Evolutionary conservation across 345 rosid genomes (phyloP).

Genomic region (Murraya koenigii): DNA sequence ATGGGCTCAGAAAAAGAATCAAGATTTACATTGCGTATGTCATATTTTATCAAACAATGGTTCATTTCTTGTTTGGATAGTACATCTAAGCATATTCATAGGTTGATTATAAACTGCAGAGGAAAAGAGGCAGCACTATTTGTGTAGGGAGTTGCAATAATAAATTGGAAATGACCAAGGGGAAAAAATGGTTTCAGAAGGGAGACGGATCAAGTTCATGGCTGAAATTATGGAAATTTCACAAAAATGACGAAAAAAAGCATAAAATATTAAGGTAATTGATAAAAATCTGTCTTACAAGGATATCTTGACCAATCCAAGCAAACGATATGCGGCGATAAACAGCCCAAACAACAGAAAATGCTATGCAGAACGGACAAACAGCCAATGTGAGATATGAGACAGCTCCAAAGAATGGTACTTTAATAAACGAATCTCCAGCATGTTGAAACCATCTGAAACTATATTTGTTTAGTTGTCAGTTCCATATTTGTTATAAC

Average conservation of each 20-base stretch:
- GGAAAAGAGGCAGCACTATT: neutral
- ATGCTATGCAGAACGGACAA: slow-evolving; percentile 90
- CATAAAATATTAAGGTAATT: slow-evolving; percentile 1
- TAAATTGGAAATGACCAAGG: neutral
- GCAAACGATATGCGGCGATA: slow-evolving; percentile 63
- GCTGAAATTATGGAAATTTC: neutral
- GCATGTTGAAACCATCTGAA: slow-evolving; percentile 86
- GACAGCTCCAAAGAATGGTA: slow-evolving; percentile 85
- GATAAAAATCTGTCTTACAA: slow-evolving; percentile 52
- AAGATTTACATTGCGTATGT: neutral
- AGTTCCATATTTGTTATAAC: slow-evolving; percentile 21
- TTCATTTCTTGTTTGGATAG: neutral
- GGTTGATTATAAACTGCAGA: neutral
- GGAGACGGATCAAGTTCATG: neutral
- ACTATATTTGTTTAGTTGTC: slow-evolving; percentile 52
- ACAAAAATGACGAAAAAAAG: neutral
- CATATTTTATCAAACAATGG: neutral
- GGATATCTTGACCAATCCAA: slow-evolving; percentile 99
- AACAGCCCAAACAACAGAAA: slow-evolving; percentile 90
- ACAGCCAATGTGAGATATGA: slow-evolving; percentile 81
- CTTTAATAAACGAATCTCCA: slow-evolving; percentile 71
- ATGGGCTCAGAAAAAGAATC: neutral
- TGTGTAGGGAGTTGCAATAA: neutral
- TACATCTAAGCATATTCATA: neutral
- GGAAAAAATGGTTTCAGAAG: neutral